phyloP scores from a whole-genome alignment of 306 rosid genomes.

The apple (Malus domestica) region DNA sequence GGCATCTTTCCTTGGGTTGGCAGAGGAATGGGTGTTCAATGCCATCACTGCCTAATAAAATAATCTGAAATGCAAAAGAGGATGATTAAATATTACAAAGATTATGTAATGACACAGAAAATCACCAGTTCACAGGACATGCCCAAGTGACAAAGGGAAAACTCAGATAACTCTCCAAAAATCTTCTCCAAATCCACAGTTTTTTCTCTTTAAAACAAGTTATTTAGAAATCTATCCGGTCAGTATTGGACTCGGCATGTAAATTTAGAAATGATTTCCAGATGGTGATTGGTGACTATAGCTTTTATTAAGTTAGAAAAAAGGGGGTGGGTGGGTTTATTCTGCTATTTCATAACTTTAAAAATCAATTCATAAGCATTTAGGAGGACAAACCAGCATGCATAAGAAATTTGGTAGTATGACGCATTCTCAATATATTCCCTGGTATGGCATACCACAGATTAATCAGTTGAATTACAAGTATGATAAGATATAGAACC shows the following conservation, averaged over 20 bases:
- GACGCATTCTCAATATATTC: background rate
- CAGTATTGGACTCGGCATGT: background rate
- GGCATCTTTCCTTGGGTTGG: slow-evolving; percentile 95
- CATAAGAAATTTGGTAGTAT: background rate
- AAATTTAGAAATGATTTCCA: background rate
- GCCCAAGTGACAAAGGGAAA: slow-evolving; percentile 2
- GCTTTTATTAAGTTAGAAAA: background rate
- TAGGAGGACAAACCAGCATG: slow-evolving; percentile 1
- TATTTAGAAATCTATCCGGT: background rate
- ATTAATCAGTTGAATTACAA: slow-evolving; percentile 8
- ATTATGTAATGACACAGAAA: slow-evolving; percentile 4
- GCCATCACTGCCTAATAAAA: slow-evolving; percentile 92
- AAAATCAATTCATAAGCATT: background rate
- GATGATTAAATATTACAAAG: slow-evolving; percentile 2
- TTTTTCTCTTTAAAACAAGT: background rate
- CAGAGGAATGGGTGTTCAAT: slow-evolving; percentile 80
- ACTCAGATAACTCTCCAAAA: slow-evolving; percentile 10
- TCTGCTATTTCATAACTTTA: background rate
- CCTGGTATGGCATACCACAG: background rate
- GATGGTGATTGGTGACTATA: background rate
- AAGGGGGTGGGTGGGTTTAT: background rate
- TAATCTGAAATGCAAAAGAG: slow-evolving; percentile 49
- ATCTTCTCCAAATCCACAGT: background rate
- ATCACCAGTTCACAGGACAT: slow-evolving; percentile 1
- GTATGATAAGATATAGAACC: slow-evolving; percentile 6